Evolutionary conservation across 345 rosid genomes (phyloP).

Genomic region (Conringia planisiliqua): DNA sequence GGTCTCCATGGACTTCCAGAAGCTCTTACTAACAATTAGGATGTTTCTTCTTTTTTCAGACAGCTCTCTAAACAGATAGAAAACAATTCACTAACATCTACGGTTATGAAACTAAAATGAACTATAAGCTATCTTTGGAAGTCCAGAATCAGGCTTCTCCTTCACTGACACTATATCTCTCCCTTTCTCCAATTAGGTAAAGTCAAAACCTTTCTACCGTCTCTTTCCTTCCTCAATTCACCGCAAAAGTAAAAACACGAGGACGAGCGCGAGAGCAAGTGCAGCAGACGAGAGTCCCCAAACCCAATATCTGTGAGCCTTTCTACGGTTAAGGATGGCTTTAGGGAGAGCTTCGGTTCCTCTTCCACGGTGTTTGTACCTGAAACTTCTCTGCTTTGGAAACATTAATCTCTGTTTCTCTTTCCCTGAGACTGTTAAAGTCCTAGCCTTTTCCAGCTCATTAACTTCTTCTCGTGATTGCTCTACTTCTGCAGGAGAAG

Average conservation of each 20-base stretch:
- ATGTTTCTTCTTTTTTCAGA: constrained; percentile 9
- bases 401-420: constrained; percentile 39
- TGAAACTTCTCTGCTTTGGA: constrained; percentile 45
- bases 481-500: constrained; percentile 41
- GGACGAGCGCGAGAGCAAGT: constrained; percentile 39
- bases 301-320: constrained; percentile 58
- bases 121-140: constrained; percentile 7
- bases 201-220: background rate
- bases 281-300: constrained; percentile 60
- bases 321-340: constrained; percentile 65
- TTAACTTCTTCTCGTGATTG: constrained; percentile 38
- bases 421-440: constrained; percentile 23
- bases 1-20: constrained; percentile 15
- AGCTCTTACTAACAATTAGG: constrained; percentile 12
- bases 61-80: constrained; percentile 4
- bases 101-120: constrained; percentile 17
- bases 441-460: constrained; percentile 46
- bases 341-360: constrained; percentile 65
- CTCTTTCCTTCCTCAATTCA: constrained; percentile 8
- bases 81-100: constrained; percentile 16
- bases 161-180: constrained; percentile 6
- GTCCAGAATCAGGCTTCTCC: constrained; percentile 9
- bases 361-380: constrained; percentile 49
- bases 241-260: constrained; percentile 40
- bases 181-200: constrained; percentile 17